Evolutionary conservation across 768 basidiomycete species (phyloP), one percentile per base, ranked within the genome.

Genomic region (Rhodotorula kratochvilovae): DNA sequence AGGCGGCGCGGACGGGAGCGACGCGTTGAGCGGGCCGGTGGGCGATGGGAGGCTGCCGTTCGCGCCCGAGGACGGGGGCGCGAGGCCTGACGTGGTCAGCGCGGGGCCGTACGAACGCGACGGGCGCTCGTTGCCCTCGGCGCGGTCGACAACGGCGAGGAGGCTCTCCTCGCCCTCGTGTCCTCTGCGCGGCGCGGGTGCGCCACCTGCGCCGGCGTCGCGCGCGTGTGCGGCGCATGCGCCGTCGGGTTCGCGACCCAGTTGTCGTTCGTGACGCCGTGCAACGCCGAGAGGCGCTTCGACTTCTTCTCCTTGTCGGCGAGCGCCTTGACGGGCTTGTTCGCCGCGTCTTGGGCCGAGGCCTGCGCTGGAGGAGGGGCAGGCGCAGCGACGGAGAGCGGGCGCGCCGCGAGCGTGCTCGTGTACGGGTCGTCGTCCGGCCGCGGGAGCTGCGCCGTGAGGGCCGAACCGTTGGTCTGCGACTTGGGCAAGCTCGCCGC

Each of bases 81-180:
- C 10, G 23, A 43, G 27, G 17, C 29, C 23, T 31, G 10, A 46
- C 48, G 45, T 35, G 36, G 43, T n/a, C 21, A 45, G 27, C 48
- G 46, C 35, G 39, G 51, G 19, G 3, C 55, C 67, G 53, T 74
- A 74, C 48, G 35, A 27, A 19, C 73, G 31, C 31, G 70, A 71
- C 3, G 67, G 53, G 60, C 65, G 48, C 15, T 61, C 64, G 65
- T 42, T 51, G 50, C 58, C 63, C 27, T 67, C 70, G 8, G 68
- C 68, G n/a, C 67, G 69, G 45, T 71, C 70, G 42, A 74, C 73
- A 33, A 70, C 59, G 2, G 56, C 51, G 42, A 71, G 59, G 11
- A 74, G 53, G 23, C 46, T 54, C 56, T 71, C 69, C 43, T 71
- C 70, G 11, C 63, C 65, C 29, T 68, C 63, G 43, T 51, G 56